Base-by-base conservation (phyloP, 202 grass and related monocot species). In the Zoysia matrella region DNA sequence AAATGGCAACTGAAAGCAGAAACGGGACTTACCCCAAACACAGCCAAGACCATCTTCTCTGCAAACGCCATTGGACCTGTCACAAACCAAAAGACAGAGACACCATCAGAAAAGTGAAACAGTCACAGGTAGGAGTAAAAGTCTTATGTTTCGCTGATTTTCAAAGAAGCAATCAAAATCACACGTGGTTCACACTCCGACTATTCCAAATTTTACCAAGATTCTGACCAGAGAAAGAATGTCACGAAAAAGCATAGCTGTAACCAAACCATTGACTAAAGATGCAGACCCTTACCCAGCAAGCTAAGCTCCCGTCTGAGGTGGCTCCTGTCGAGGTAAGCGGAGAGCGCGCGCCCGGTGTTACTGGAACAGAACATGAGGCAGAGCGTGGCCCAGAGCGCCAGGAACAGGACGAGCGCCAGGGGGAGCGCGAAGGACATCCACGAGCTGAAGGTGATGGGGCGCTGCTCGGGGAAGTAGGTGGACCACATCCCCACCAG, bases 41-140 rank as follows among this genome's bases (percentile, higher is more conserved):
- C 74, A 5, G 89, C 69, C 49, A 97, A 82, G 43, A 97, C 79
- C 91, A 97, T 97, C 89, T 94, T 97, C 82, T 97, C 91, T 67
- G 94, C 94, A 88, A 97, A 97, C 68, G 89, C 89, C 94, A 97
- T 97, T 6, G 94, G 89, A 65, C 94, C 94, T 94, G 86, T 57
- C 80, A 86, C n/a, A 73, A 41, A 76, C 9, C 50, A 74, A 12
- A 12, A 47, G 41, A 70, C 30, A 3, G 4, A 55, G 30, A 53
- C 7, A 18, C 12, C 0, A 50, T 71, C 55, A 68, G 58, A 83
- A 5, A 74, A 71, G 4, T 13, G 6, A 4, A 53, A 41, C 40
- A 51, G 22, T 43, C 4, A 60, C 61, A 8, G 46, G 4, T 6
- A 14, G 46, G 6, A 3, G 3, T 47, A 47, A 10, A 68, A 40